phyloP scores from a whole-genome alignment of 106 monocot genomes.

The Hemerocallis citrina region DNA sequence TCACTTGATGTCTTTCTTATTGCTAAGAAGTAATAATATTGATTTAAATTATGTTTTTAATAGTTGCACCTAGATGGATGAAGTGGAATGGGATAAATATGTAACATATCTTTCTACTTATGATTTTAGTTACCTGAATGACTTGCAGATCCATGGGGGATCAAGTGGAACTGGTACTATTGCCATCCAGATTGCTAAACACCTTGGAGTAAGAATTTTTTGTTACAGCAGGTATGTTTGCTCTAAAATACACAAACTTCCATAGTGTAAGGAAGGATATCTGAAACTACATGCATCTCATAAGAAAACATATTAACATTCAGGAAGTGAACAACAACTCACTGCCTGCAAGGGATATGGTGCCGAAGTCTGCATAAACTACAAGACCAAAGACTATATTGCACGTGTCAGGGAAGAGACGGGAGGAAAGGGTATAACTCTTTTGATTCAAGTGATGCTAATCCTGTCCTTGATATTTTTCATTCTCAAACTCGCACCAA shows the following conservation, averaged over 20 bases:
- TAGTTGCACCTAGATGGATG: no score
- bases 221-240: constrained; percentile 70
- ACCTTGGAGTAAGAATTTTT: constrained; percentile 63
- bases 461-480: background rate
- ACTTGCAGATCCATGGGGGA: constrained; percentile 86
- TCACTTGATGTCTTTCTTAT: no score
- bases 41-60: no score
- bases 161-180: constrained; percentile 98
- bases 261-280: no score
- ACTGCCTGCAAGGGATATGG: constrained; percentile 72
- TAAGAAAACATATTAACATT: background rate
- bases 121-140: background rate
- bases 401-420: constrained; percentile 88
- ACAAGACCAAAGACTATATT: constrained; percentile 94
- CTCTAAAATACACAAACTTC: background rate
- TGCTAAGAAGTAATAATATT: no score
- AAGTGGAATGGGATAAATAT: no score
- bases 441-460: background rate
- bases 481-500: no score
- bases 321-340: constrained; percentile 85
- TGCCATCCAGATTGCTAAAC: constrained; percentile 91
- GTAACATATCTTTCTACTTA: no score
- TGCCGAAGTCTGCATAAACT: constrained; percentile 95
- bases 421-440: constrained; percentile 61
- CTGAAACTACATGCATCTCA: background rate